phyloP scores from a whole-genome alignment of 768 basidiomycete genomes.

The Chalciporus pseudorubinellus region DNA sequence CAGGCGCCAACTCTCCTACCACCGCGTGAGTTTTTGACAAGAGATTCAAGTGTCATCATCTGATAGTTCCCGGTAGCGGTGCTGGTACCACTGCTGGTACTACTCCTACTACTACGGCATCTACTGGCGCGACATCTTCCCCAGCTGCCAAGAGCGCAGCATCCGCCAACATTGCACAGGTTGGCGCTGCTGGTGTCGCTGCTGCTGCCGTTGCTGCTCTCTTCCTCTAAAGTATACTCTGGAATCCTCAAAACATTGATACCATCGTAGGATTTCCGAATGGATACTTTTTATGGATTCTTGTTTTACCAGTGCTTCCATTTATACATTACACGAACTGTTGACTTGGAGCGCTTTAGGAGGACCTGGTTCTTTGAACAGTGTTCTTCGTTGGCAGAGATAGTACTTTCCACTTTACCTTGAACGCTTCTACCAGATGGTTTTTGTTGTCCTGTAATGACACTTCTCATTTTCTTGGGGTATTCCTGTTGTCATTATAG shows the following conservation, averaged over 20 bases:
- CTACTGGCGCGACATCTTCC: too few species aligned
- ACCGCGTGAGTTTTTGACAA: constrained; percentile 17
- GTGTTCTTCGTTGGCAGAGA: not conserved
- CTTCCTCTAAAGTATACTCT: constrained; percentile 30
- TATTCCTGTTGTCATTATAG: constrained; percentile 20
- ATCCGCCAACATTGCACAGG: constrained; percentile 40
- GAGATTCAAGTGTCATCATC: constrained; percentile 1
- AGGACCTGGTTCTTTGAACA: constrained; percentile 1
- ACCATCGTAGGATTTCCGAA: constrained; percentile 17
- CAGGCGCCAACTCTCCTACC: constrained; percentile 1
- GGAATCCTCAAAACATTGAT: constrained; percentile 14
- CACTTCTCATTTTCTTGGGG: constrained; percentile 11
- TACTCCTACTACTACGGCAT: too few species aligned
- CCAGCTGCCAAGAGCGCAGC: constrained; percentile 38
- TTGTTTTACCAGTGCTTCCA: constrained; percentile 14
- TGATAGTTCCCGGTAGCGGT: constrained; percentile 9
- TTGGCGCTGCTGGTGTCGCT: constrained; percentile 40
- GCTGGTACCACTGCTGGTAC: constrained; percentile 3
- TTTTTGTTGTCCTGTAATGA: constrained; percentile 2
- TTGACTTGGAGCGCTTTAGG: constrained; percentile 1
- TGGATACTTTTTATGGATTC: constrained; percentile 12
- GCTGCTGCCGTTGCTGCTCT: constrained; percentile 39
- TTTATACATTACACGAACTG: constrained; percentile 15
- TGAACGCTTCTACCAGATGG: constrained; percentile 4
- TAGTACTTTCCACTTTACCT: constrained; percentile 4